Evolutionary conservation across 352 stramenopile genomes (phyloP), one percentile per base, ranked within the genome.

Genomic region (Phytophthora pluvialis): DNA sequence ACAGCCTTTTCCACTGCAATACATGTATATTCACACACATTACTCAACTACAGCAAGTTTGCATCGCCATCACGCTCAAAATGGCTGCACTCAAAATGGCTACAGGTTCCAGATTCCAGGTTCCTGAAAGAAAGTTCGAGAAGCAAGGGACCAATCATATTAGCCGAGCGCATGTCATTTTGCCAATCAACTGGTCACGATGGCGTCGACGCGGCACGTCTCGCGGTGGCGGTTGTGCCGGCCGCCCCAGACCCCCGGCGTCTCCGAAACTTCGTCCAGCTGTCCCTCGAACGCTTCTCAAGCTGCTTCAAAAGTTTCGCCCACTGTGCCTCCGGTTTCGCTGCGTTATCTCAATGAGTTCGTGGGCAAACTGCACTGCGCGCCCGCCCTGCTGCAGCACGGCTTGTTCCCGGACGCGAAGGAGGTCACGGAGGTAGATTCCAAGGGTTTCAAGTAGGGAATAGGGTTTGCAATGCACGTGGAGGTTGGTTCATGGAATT

Each of bases 321-420:
- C 50, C 13, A 49, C 51, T 26, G 13, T 40, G 3, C 60, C 69
- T 33, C 73, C 68, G 12, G 70, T 86, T 10, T 93, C 86, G 45
- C 54, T 95, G 61, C 84, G 86, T 10, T 95, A 95, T 57, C 70
- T 95, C 60, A 87, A 95, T 59, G 86, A 95, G 60, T 95, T 95
- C 47, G 83, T 95, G 32, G 83, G 81, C 57, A 87, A 90, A 54
- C 48, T 95, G 52, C 82, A 91, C 54, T 95, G 86, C 65, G 77
- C 82, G 8, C 69, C 86, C 29, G 69, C 75, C 8, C 60, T 95
- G 40, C 78, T 95, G 25, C 77, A 89, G 49, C 80, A 90, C 50
- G 75, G 80, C 15, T 70, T 95, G 25, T 95, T 90, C 51, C 86
- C 86, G 9, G 84, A 95, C 51, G 83, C 84, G 10, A 95, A 95